These are phyloP conservation scores for Heterobasidion irregulare DNA, from an alignment of 1,284 basidiomycete genomes.

Conservation along the genomic window DNA sequence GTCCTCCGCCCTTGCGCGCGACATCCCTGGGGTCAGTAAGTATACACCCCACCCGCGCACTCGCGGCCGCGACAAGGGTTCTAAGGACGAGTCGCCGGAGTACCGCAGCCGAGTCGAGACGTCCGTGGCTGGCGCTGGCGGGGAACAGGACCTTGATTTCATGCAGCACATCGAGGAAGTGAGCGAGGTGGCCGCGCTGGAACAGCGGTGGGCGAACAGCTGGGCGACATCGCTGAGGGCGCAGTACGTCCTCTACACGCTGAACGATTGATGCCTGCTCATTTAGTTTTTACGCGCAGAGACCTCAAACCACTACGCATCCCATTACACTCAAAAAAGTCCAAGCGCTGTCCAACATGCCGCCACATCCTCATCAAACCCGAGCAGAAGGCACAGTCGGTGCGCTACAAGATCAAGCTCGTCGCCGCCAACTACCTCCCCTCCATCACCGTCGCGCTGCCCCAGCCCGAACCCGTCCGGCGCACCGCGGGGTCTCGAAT, in stretches of 20 bases:
- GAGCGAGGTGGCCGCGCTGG: slow-evolving; percentile 61
- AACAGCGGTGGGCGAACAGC: slow-evolving; percentile 76
- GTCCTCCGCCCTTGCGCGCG: slow-evolving; percentile 73
- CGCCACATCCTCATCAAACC: slow-evolving; percentile 97
- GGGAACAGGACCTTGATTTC: slow-evolving; percentile 64
- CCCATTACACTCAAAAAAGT: slow-evolving; percentile 86
- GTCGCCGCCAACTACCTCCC: slow-evolving; percentile 93
- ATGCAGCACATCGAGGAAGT: slow-evolving; percentile 53
- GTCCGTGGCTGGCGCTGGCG: slow-evolving; percentile 49
- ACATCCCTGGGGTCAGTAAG: slow-evolving; percentile 70
- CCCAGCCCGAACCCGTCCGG: slow-evolving; percentile 30
- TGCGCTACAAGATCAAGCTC: slow-evolving; percentile 95
- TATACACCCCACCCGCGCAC: slow-evolving; percentile 58
- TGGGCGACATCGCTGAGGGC: slow-evolving; percentile 66
- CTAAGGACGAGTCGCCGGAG: slow-evolving; percentile 65
- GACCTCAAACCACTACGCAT: slow-evolving; percentile 83
- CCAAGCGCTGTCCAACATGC: slow-evolving; percentile 92
- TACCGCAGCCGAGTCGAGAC: slow-evolving; percentile 66
- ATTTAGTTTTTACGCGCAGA: slow-evolving; percentile 28
- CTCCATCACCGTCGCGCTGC: slow-evolving; percentile 68
- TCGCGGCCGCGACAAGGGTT: slow-evolving; percentile 48
- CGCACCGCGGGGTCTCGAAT: slow-evolving; percentile 17
- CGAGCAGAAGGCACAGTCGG: slow-evolving; percentile 91
- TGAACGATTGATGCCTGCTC: neutral
- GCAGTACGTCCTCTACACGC: slow-evolving; percentile 37